phyloP scores from a whole-genome alignment of 257 asterid genomes.

The Penstemon barbatus region DNA sequence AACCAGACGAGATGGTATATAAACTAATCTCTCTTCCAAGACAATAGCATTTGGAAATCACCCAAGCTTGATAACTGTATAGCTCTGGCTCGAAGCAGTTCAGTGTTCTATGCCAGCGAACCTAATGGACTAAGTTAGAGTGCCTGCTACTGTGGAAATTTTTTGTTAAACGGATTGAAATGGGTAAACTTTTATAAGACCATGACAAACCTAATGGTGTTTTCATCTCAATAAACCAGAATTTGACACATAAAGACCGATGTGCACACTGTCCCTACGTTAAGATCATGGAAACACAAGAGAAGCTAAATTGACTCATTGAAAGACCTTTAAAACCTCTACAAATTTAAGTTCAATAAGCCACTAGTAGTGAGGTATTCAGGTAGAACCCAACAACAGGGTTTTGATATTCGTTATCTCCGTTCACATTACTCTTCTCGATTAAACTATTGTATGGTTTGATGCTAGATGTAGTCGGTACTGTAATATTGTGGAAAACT shows the following conservation, averaged over 20 bases:
- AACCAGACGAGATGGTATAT: not conserved
- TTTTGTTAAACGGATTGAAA: not conserved
- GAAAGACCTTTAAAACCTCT: not conserved
- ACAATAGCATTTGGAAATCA: not conserved
- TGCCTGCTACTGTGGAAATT: not conserved
- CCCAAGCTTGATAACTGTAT: not conserved
- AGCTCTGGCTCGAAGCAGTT: not conserved
- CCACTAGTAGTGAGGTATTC: not conserved
- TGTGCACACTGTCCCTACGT: not conserved
- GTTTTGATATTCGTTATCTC: not conserved
- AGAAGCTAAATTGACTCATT: not conserved
- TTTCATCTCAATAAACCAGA: not conserved
- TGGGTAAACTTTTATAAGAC: not conserved
- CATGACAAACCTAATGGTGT: not conserved
- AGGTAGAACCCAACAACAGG: not conserved
- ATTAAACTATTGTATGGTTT: conserved; percentile 9
- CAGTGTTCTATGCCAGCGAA: not conserved
- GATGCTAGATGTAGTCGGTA: conserved; percentile 18
- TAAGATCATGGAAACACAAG: not conserved
- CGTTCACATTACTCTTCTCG: not conserved
- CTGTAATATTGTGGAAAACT: not conserved
- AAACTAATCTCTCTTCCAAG: not conserved
- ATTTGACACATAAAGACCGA: not conserved
- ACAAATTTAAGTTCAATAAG: not conserved
- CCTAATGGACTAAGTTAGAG: not conserved